A percentile compares a stretch with the other conserved stretches of the same genome.
phyloP scores from a whole-genome alignment of 495 filamentous ascomycete genomes.

The Xylaria bambusicola region DNA sequence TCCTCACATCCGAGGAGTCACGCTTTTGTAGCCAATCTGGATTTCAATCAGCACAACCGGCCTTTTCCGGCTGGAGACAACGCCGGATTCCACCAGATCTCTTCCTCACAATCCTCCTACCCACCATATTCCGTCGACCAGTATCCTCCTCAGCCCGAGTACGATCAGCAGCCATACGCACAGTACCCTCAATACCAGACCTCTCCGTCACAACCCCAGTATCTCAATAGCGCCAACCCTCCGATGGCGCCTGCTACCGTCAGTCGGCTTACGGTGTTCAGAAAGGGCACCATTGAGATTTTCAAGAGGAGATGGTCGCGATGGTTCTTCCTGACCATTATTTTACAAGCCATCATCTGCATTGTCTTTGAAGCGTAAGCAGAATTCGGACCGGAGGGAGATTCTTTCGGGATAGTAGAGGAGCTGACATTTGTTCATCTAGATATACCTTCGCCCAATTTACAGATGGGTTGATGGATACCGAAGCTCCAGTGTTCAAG shows the following conservation, averaged over 20 bases:
- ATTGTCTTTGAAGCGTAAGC: conserved; percentile 86
- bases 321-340: conserved; percentile 73
- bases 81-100: conserved; percentile 33
- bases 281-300: conserved; percentile 39
- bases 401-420: too few relatives aligned
- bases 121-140: conserved; percentile 18
- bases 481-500: conserved; percentile 17
- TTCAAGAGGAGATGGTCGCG: conserved; percentile 86
- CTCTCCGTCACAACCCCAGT: conserved; percentile 17
- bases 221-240: conserved; percentile 57
- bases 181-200: conserved; percentile 25
- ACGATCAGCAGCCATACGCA: conserved; percentile 27
- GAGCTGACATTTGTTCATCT: conserved; percentile 14
- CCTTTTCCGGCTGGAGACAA: conserved; percentile 31
- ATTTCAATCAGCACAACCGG: conserved; percentile 30
- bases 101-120: conserved; percentile 29
- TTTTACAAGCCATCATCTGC: conserved; percentile 74
- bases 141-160: conserved; percentile 25
- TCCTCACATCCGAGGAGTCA: conserved; percentile 33
- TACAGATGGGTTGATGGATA: conserved; percentile 53
- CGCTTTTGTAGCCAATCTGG: conserved; percentile 29
- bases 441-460: conserved; percentile 76
- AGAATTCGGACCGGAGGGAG: background rate
- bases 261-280: conserved; percentile 28
- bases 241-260: conserved; percentile 23